Conservation (phyloP, 495 filamentous ascomycete genomes). For the Podospora conica region DNA sequence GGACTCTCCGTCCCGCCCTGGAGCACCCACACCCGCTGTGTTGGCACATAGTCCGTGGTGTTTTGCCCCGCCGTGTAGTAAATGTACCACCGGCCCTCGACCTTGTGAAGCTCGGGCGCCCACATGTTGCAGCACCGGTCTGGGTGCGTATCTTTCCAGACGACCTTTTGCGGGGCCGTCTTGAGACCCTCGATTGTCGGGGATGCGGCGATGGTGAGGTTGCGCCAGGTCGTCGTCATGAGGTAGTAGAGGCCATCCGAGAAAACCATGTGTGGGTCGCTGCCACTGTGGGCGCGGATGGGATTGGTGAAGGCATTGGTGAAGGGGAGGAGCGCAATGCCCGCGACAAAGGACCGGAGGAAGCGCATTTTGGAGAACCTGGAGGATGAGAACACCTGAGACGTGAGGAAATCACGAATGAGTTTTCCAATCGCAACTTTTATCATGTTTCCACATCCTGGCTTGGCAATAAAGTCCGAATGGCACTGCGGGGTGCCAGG, state of each 20-base stretch:
- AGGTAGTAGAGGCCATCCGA: conserved; percentile 46
- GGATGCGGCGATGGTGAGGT: conserved; percentile 42
- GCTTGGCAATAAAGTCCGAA: background rate
- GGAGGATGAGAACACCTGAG: background rate
- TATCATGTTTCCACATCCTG: background rate
- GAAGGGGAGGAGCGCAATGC: background rate
- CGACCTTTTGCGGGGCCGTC: conserved; percentile 37
- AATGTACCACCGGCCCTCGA: conserved; percentile 37
- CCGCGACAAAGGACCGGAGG: background rate
- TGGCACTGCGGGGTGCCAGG: no score
- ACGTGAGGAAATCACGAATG: background rate
- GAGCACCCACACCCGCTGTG: background rate
- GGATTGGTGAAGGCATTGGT: background rate
- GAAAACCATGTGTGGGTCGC: conserved; percentile 44
- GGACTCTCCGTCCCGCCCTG: background rate
- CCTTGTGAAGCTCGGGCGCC: conserved; percentile 48
- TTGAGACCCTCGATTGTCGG: conserved; percentile 46
- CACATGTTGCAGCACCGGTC: conserved; percentile 47
- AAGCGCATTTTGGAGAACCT: background rate
- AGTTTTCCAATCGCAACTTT: background rate
- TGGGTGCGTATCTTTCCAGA: conserved; percentile 35
- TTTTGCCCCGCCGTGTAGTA: conserved; percentile 25
- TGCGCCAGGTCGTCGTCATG: conserved; percentile 42
- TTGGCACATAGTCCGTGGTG: conserved; percentile 16
- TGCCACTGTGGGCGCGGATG: conserved; percentile 3